phyloP scores from a whole-genome alignment of 805 yeast species.

The Ogataea haglerorum region DNA sequence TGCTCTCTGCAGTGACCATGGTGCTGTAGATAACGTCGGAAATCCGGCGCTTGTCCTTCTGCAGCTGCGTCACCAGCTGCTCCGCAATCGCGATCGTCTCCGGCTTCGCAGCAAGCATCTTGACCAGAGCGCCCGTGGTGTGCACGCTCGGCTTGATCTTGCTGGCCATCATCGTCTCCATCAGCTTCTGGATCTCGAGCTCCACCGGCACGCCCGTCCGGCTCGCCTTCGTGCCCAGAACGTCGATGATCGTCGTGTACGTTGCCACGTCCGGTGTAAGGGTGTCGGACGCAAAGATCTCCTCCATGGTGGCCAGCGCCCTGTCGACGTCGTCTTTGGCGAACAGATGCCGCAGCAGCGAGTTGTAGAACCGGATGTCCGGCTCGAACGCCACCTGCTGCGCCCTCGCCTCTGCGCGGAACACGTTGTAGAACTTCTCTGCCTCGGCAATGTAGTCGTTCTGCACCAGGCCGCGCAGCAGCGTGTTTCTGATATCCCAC shows the following conservation, averaged over 20 bases:
- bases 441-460: constrained; percentile 43
- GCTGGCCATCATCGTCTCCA: constrained; percentile 33
- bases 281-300: constrained; percentile 33
- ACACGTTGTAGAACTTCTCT: constrained; percentile 24
- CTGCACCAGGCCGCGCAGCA: constrained; percentile 42
- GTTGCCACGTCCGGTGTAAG: constrained; percentile 60
- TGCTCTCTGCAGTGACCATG: constrained; percentile 46
- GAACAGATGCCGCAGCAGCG: constrained; percentile 42
- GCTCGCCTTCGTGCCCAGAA: constrained; percentile 48
- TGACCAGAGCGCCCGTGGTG: constrained; percentile 51
- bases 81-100: constrained; percentile 50
- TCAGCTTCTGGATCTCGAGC: constrained; percentile 29
- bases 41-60: constrained; percentile 29
- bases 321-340: constrained; percentile 37
- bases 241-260: constrained; percentile 55
- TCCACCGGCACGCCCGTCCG: constrained; percentile 38
- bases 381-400: constrained; percentile 37
- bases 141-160: constrained; percentile 39
- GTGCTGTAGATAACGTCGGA: constrained; percentile 41
- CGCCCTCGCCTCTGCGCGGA: constrained; percentile 27
- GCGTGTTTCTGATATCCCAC: constrained; percentile 40
- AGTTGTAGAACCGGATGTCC: constrained; percentile 48
- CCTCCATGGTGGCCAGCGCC: constrained; percentile 49
- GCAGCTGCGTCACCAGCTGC: constrained; percentile 41
- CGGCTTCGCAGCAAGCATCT: constrained; percentile 49